Conservation (phyloP, 257 asterid species). For the Gentiana straminea region DNA sequence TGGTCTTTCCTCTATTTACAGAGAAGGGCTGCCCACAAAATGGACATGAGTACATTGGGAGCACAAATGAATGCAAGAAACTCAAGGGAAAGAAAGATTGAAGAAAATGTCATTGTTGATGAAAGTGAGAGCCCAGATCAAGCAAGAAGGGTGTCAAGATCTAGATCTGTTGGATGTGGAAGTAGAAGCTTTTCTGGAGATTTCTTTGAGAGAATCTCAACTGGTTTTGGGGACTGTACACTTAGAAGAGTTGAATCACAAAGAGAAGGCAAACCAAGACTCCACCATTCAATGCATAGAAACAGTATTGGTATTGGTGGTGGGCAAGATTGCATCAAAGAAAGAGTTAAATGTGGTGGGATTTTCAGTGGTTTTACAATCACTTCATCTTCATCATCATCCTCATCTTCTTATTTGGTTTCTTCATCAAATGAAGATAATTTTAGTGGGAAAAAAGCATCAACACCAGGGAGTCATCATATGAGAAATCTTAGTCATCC, state of each 20-base stretch:
- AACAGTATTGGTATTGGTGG: conserved; percentile 17
- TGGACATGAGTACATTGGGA: conserved; percentile 14
- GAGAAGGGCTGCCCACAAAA: conserved; percentile 14
- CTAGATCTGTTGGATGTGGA: conserved; percentile 98
- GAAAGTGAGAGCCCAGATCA: conserved; percentile 65
- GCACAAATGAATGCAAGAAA: conserved; percentile 1
- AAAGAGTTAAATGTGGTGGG: conserved; percentile 89
- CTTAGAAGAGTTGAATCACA: conserved; percentile 90
- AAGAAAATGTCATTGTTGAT: conserved; percentile 46
- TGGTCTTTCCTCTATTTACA: conserved; percentile 78
- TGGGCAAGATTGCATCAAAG: conserved; percentile 65
- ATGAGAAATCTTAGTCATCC: conserved; percentile 38
- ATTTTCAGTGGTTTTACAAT: conserved; percentile 82
- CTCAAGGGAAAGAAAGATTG: conserved; percentile 44
- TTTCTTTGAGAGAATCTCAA: conserved; percentile 87
- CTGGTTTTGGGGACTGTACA: conserved; percentile 96
- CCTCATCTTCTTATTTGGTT: conserved; percentile 56
- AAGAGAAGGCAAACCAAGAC: conserved; percentile 78
- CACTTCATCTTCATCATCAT: conserved; percentile 73
- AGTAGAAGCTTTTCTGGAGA: conserved; percentile 96
- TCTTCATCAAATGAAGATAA: conserved; percentile 55
- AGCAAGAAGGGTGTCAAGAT: conserved; percentile 73
- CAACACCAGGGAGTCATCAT: conserved; percentile 19
- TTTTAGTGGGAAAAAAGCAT: conserved; percentile 17
- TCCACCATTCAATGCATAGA: conserved; percentile 27